Percentiles rank a stretch among this genome's conserved stretches.
These are phyloP conservation scores for Suillus spraguei DNA, from an alignment of 768 basidiomycete genomes.

Conservation along the genomic window DNA sequence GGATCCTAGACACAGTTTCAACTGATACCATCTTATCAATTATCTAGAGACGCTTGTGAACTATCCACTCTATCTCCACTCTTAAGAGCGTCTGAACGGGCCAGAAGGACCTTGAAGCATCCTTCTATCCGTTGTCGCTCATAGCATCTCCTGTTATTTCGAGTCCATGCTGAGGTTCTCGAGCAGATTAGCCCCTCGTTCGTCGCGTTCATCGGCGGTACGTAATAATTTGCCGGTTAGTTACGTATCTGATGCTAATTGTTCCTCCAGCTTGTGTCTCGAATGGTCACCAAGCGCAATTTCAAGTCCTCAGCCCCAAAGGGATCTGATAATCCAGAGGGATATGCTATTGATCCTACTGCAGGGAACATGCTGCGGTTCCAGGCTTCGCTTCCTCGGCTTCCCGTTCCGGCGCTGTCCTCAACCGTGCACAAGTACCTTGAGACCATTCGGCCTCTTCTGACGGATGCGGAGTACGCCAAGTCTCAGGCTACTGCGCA, in stretches of 20 bases:
- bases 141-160: not conserved
- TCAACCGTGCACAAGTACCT: slow-evolving; percentile 91
- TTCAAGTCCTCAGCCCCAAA: slow-evolving; percentile 33
- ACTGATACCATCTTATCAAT: slow-evolving; percentile 8
- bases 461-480: slow-evolving; percentile 62
- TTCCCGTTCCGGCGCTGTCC: slow-evolving; percentile 84
- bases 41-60: not conserved
- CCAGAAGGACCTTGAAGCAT: slow-evolving; percentile 10
- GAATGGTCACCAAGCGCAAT: slow-evolving; percentile 34
- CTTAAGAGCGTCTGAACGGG: slow-evolving; percentile 11
- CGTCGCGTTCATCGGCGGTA: slow-evolving; percentile 20
- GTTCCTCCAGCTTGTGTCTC: slow-evolving; percentile 17
- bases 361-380: slow-evolving; percentile 72
- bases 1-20: not conserved
- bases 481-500: slow-evolving; percentile 61
- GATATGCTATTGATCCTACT: slow-evolving; percentile 56
- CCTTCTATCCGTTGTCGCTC: slow-evolving; percentile 12
- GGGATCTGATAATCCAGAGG: slow-evolving; percentile 41
- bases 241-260: no score
- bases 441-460: slow-evolving; percentile 77
- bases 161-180: slow-evolving; percentile 24
- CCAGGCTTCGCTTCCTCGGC: slow-evolving; percentile 68
- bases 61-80: slow-evolving; percentile 22
- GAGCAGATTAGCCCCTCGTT: slow-evolving; percentile 19
- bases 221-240: slow-evolving; percentile 13